Evolutionary conservation across 2,329 filamentous ascomycete species (phyloP).

Genomic region (Pestalotiopsis sp.): DNA sequence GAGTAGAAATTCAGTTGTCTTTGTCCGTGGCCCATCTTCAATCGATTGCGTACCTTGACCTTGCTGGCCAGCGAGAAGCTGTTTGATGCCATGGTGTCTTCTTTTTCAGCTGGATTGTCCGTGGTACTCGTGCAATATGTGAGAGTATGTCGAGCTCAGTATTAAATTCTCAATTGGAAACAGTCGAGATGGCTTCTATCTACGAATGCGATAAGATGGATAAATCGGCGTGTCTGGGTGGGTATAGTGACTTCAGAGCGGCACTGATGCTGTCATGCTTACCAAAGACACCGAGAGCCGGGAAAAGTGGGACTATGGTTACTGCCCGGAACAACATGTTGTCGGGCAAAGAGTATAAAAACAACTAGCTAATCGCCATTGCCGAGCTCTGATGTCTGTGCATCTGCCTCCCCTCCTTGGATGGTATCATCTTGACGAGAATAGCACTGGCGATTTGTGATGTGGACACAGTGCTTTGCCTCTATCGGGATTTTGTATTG

Average conservation of each 20-base stretch:
- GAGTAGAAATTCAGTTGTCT: not conserved
- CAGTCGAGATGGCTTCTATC: not conserved
- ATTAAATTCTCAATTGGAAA: not conserved
- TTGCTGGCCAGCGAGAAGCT: constrained; percentile 30
- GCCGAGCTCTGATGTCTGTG: not conserved
- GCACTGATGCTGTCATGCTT: constrained; percentile 12
- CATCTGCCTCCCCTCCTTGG: too few species aligned
- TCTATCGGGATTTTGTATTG: not conserved
- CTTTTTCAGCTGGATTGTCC: not conserved
- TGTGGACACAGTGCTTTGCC: not conserved
- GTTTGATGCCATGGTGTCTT: constrained; percentile 21
- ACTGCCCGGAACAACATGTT: not conserved
- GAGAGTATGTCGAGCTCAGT: too few species aligned
- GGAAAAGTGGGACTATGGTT: not conserved
- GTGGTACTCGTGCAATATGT: too few species aligned
- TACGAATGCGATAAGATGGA: not conserved
- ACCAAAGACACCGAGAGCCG: not conserved
- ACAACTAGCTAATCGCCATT: not conserved
- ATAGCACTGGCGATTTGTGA: not conserved
- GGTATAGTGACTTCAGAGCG: not conserved
- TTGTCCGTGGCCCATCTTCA: not conserved
- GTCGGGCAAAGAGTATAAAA: too few species aligned
- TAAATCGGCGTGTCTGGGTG: not conserved
- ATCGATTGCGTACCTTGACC: constrained; percentile 24
- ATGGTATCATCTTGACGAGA: not conserved